A percentile compares a stretch with the other conserved stretches of the same genome.
These are phyloP conservation scores for Cystofilobasidium ferigula DNA, from an alignment of 768 basidiomycete species.

Conservation along the genomic window DNA sequence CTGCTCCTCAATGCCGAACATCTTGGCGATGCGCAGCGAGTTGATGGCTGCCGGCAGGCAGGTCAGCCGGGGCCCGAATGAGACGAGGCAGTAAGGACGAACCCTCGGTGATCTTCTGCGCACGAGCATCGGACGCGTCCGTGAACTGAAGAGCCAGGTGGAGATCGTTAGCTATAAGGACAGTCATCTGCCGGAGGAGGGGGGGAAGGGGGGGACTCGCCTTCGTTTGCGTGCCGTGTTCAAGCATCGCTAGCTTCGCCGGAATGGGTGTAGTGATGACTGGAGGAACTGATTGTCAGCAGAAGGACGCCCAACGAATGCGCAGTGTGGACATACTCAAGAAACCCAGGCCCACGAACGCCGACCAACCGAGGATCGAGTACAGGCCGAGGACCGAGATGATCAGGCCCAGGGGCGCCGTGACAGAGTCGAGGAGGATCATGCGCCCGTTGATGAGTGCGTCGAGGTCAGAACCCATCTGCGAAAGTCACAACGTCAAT, in stretches of 20 bases:
- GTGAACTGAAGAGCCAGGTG: constrained; percentile 31
- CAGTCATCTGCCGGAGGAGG: too few species aligned
- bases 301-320: not conserved
- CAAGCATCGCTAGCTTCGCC: constrained; percentile 45
- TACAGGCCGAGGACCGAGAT: constrained; percentile 44
- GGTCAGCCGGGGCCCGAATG: too few species aligned
- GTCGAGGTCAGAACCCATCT: constrained; percentile 52
- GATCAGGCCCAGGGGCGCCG: constrained; percentile 41
- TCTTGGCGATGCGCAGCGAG: constrained; percentile 54
- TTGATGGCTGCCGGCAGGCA: constrained; percentile 46
- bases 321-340: constrained; percentile 35
- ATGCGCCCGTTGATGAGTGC: constrained; percentile 41
- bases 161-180: too few species aligned
- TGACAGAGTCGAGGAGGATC: constrained; percentile 35
- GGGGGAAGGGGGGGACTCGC: constrained; percentile 28
- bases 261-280: constrained; percentile 51
- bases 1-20: constrained; percentile 50
- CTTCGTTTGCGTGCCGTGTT: constrained; percentile 45
- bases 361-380: constrained; percentile 47
- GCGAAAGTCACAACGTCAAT: not conserved
- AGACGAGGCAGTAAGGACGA: too few species aligned
- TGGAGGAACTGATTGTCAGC: not conserved
- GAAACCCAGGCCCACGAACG: constrained; percentile 50
- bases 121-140: constrained; percentile 46
- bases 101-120: too few species aligned